Evolutionary conservation across 345 rosid genomes (phyloP).

Genomic region (Arabis alpina): DNA sequence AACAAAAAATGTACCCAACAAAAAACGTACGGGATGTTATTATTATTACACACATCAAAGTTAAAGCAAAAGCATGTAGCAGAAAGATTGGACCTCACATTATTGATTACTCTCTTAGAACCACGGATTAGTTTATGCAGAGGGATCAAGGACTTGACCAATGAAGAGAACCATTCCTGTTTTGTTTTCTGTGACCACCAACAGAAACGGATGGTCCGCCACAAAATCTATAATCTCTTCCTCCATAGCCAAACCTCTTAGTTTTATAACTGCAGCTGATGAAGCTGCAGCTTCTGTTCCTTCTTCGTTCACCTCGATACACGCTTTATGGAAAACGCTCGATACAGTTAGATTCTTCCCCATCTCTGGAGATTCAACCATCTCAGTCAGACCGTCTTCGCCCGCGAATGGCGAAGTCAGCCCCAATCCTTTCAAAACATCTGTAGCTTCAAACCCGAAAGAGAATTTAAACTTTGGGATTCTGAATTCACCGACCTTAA

Average conservation of each 20-base stretch:
- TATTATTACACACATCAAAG: slow-evolving; percentile 34
- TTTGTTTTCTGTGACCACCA: slow-evolving; percentile 60
- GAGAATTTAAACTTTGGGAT: slow-evolving; percentile 67
- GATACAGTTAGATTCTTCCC: slow-evolving; percentile 53
- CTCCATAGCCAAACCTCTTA: neutral
- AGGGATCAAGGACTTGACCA: slow-evolving; percentile 64
- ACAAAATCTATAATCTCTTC: slow-evolving; percentile 53
- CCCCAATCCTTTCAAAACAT: slow-evolving; percentile 58
- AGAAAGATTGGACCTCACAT: slow-evolving; percentile 3
- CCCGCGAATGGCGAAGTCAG: slow-evolving; percentile 56
- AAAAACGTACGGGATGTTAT: neutral
- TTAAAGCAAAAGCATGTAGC: neutral
- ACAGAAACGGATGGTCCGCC: slow-evolving; percentile 76
- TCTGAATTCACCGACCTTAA: slow-evolving; percentile 53
- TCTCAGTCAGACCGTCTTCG: slow-evolving; percentile 60
- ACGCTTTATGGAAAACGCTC: slow-evolving; percentile 61
- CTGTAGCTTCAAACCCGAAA: slow-evolving; percentile 61
- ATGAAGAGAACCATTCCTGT: slow-evolving; percentile 66
- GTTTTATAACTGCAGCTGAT: slow-evolving; percentile 47
- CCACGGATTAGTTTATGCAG: slow-evolving; percentile 11
- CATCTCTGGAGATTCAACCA: slow-evolving; percentile 56
- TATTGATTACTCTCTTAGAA: slow-evolving; percentile 10
- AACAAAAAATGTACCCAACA: neutral
- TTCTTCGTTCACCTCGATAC: slow-evolving; percentile 75
- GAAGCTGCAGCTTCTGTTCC: slow-evolving; percentile 82